Base-by-base conservation (phyloP, 148 eudicot species). In the Cornus kousa region DNA sequence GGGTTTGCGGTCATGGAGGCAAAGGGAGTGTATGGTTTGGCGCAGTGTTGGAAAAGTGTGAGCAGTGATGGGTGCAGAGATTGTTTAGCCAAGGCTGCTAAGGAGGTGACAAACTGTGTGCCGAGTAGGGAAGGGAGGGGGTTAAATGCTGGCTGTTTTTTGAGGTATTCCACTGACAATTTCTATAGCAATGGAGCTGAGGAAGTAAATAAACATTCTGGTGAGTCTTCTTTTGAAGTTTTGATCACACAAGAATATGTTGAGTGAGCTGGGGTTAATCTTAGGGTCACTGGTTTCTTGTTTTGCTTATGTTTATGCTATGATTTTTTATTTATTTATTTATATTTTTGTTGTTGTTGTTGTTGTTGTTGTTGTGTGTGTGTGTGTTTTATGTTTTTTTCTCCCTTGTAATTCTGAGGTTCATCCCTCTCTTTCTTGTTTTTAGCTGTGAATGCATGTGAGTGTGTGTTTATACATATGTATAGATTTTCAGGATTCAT, bases 61-160 rank as follows among this genome's bases (percentile, higher is more conserved):
- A 28, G 28, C 28, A 28, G 28, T 28, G 28, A 28, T 5, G 88
- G 80, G 23, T 89, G 91, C 68, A 85, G 85, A 66, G 68, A 46
- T 55, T 89, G 91, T 79, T 82, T 89, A 83, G 73, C 69, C 53
- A 87, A 83, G 73, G 91, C 91, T 0, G 76, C 78, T 5, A 57
- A 74, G 22, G 82, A 78, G 57, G 68, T 87, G 19, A 68, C 46
- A 50, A 57, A 19, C 13, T 89, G 91, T 73, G 69, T 83, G 77
- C 89, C 89, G 0, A 80, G 84, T 17, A 75, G 80, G 39, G 91
- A 89, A 79, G 91, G 88, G 7, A 83, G 87, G 74, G 85, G 84
- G 7, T 62, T 89, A 80, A 83, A 85, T 74, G 78, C 89, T 71
- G 91, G 91, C 28, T 89, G 91, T 82, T 89, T 81, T 71, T 67